These are phyloP conservation scores for Aspergillus aculeatus DNA, from an alignment of 2,329 filamentous ascomycete species.

Conservation along the genomic window DNA sequence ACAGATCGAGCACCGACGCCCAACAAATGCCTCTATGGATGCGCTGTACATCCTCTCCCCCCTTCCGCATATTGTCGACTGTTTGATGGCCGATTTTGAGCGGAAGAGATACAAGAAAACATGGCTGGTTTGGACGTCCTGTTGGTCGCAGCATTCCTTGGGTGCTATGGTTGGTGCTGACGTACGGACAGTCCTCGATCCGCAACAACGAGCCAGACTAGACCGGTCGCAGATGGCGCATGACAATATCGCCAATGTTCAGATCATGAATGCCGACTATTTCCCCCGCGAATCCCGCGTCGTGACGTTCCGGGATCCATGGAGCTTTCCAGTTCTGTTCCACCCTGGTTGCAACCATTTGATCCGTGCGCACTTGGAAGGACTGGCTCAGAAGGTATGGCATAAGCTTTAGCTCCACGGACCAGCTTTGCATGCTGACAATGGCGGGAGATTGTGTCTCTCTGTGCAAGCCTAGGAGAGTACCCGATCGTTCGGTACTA, in stretches of 20 bases:
- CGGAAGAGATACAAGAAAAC: slow-evolving; percentile 74
- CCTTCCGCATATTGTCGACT: slow-evolving; percentile 84
- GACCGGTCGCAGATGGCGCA: slow-evolving; percentile 68
- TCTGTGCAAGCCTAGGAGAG: slow-evolving; percentile 91
- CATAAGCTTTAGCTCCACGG: slow-evolving; percentile 14
- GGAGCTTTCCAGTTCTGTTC: slow-evolving; percentile 90
- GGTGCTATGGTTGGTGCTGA: slow-evolving; percentile 18
- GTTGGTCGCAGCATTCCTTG: slow-evolving; percentile 43
- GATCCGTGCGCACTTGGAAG: slow-evolving; percentile 78
- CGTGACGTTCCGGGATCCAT: slow-evolving; percentile 88
- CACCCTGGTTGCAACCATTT: slow-evolving; percentile 86
- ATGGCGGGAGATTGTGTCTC: slow-evolving; percentile 66
- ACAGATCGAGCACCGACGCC: slow-evolving; percentile 81
- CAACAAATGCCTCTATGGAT: slow-evolving; percentile 84
- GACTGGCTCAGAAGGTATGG: slow-evolving; percentile 79
- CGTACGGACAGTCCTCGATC: slow-evolving; percentile 60
- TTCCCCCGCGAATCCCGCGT: slow-evolving; percentile 88
- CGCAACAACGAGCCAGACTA: slow-evolving; percentile 68
- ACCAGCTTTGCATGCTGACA: slow-evolving; percentile 14
- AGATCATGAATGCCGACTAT: slow-evolving; percentile 82
- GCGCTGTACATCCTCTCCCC: slow-evolving; percentile 90
- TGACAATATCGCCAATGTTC: slow-evolving; percentile 75
- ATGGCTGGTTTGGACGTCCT: slow-evolving; percentile 81
- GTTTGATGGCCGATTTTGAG: slow-evolving; percentile 88
- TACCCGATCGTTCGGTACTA: slow-evolving; percentile 93